These are phyloP conservation scores for Lodderomyces parapsilosis DNA, from an alignment of 1,139 yeast species.

Conservation along the genomic window DNA sequence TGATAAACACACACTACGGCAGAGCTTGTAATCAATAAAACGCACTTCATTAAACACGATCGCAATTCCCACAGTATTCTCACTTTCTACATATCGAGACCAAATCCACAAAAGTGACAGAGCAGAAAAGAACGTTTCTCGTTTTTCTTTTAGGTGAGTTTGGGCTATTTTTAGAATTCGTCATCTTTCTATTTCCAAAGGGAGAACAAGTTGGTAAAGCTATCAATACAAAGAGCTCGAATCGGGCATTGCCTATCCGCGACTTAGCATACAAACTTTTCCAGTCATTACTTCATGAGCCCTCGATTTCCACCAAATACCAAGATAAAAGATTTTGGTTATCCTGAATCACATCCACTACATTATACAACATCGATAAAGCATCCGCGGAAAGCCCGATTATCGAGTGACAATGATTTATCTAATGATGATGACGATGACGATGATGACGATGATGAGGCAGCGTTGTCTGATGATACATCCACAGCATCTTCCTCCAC, in stretches of 20 bases:
- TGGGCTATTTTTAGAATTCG: conserved; percentile 1
- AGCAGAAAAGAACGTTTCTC: too few relatives aligned
- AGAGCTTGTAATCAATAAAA: too few relatives aligned
- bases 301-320: conserved; percentile 27
- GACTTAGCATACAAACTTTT: neutral
- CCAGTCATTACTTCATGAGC: conserved; percentile 2
- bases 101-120: too few relatives aligned
- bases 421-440: neutral
- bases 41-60: neutral
- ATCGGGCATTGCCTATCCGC: too few relatives aligned
- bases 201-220: too few relatives aligned
- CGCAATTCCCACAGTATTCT: neutral
- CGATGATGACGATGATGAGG: neutral
- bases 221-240: too few relatives aligned
- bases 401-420: neutral
- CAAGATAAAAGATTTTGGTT: conserved; percentile 76
- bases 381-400: neutral
- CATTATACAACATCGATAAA: conserved; percentile 4
- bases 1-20: too few relatives aligned
- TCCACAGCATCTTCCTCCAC: conserved; percentile 7
- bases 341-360: conserved; percentile 48
- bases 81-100: too few relatives aligned
- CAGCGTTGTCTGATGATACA: conserved; percentile 5
- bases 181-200: too few relatives aligned
- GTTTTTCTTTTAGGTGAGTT: neutral